Evolutionary conservation across 2,329 filamentous ascomycete species (phyloP).

Genomic region (Cordyceps cateniannulata): DNA sequence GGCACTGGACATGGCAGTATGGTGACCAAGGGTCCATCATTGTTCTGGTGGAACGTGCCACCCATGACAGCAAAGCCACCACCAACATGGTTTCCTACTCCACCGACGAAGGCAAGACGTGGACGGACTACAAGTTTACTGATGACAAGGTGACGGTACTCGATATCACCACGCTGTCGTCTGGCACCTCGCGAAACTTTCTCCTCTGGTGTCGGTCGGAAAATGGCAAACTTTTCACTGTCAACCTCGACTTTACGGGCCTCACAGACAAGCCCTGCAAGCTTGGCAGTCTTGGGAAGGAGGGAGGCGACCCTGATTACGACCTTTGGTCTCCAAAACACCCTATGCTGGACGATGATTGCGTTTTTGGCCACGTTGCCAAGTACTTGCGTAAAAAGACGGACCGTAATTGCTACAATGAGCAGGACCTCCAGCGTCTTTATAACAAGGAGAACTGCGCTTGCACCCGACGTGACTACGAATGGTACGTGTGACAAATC

Average conservation of each 20-base stretch:
- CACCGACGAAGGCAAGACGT: conserved; percentile 72
- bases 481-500: conserved; percentile 62
- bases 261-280: conserved; percentile 69
- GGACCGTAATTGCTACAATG: conserved; percentile 76
- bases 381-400: conserved; percentile 86
- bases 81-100: conserved; percentile 69
- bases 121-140: conserved; percentile 69
- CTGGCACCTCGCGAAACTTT: conserved; percentile 86
- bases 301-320: conserved; percentile 61
- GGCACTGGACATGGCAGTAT: conserved; percentile 86
- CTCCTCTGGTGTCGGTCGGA: conserved; percentile 70
- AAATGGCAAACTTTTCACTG: conserved; percentile 56
- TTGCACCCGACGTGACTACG: conserved; percentile 80
- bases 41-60: conserved; percentile 71
- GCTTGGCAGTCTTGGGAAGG: conserved; percentile 60
- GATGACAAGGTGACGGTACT: conserved; percentile 64
- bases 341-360: conserved; percentile 69
- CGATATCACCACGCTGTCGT: conserved; percentile 82
- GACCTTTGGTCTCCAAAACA: conserved; percentile 83
- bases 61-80: conserved; percentile 59
- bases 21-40: conserved; percentile 93
- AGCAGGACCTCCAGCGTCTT: conserved; percentile 61
- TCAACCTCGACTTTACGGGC: conserved; percentile 86
- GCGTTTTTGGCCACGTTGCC: conserved; percentile 86
- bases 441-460: conserved; percentile 73